Evolutionary conservation across 2,329 filamentous ascomycete genomes (phyloP), one percentile per base, ranked within the genome.

Genomic region (Lithohypha guttulata): DNA sequence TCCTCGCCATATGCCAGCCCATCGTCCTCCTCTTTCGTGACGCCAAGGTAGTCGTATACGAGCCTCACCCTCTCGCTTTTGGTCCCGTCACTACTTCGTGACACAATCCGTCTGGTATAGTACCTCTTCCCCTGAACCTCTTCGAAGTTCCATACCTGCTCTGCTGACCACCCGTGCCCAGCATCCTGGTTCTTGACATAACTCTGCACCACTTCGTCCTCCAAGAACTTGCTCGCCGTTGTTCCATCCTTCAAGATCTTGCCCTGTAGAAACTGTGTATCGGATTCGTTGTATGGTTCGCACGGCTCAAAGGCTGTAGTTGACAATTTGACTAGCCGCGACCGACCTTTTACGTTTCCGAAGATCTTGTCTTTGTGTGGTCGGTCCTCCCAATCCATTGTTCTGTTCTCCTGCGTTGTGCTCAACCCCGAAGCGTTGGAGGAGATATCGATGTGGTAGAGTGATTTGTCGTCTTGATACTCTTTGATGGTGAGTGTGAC

Each of bases 341-440:
- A 74, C 44, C 68, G 69, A 42, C 81, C 83, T 36, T 66, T 65
- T 46, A 91, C 71, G 40, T 62, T 64, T 42, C 86, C 86, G 58
- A 93, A 94, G 49, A 93, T 73, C 68, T 77, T 79, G 66, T 94
- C 85, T 17, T 64, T 65, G 65, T 87, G 83, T 46, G 74, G 71
- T 51, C 80, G 77, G 39, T 61, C 69, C 17, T 60, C 57, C 63
- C 70, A 77, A 55, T 80, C 69, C 2, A 80, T 59, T 1, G 55
- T 60, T 33, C 79, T 71, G 6, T 61, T 53, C 56, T 83, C 79
- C 13, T 62, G 62, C 13, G 70, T 86, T 52, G 75, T 78, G 54
- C 73, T 74, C 47, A 93, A 66, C 43, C 78, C 84, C 6, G 81
- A 83, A 25, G 74, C 68, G 32, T 72, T 66, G 64, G 93, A 84